Base-by-base conservation (phyloP, 352 stramenopile species). In the Peronosclerospora sorghi region DNA sequence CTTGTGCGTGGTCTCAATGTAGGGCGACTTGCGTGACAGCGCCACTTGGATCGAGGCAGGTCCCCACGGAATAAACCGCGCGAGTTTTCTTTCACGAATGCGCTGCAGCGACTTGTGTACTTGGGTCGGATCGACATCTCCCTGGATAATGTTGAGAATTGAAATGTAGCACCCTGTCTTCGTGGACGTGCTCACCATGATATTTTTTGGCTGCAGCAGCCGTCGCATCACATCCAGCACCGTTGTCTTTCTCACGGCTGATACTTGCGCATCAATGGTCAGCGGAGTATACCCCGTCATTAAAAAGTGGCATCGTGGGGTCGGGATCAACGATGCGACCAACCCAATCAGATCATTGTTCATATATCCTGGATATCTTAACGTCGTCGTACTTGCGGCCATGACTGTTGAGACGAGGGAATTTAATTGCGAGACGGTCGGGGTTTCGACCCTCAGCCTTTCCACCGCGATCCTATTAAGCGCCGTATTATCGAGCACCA, bases 261-360 rank as follows among this genome's bases (percentile, higher is more conserved):
- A 74, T 27, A 94, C 81, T 59, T 95, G 83, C 1, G 81, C 68
- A 44, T 96, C 86, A 54, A 98, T 85, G 18, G 92, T 94, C 4
- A 99, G 73, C 14, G 96, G 96, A n/a, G 96, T 99, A 69, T 99
- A 99, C 4, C 96, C 95, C 8, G 96, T 98, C 93, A 99, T 98
- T 27, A 99, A 78, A 59, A 99, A 99, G 55, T 99, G 96, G 57
- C 95, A 98, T n/a, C 96, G 71, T 8, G 96, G 96, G 8, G 96
- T 99, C 12, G 96, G 96, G 47, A 99, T 98, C 8, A 99, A 62
- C 26, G 86, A 97, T 27, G 96, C 95, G 24, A 99, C 75, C 4
- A 99, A 70, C 5, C 96, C 96, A 61, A 99, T 97, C 10, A 99
- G 78, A 72, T 99, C 96, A 67, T 99, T 99, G 76, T 99, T 99